Base-by-base conservation (phyloP, 306 rosid genomes). In the Vicia faba region DNA sequence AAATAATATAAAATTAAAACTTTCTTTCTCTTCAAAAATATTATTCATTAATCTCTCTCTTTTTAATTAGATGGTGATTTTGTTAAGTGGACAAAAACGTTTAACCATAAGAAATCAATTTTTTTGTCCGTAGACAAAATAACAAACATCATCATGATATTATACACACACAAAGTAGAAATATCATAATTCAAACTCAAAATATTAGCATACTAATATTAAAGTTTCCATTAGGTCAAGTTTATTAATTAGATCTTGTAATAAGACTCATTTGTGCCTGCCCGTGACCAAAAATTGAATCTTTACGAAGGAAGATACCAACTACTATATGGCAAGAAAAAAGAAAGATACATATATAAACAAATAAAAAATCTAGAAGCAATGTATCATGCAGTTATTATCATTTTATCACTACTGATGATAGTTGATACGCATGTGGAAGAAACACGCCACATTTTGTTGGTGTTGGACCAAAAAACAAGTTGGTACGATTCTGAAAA, bases 401-500 rank as follows among this genome's bases (percentile, higher is more conserved):
- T 50, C 44, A 48, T 20, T 20, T 20, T 20, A 20, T 20, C 20
- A 29, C 45, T 1, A 6, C 19, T 5, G 12, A 8, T 10, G 40
- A 49, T 49, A 26, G 50, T 7, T 18, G 13, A 61, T 7, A 46
- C 16, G 61, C 46, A 60, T 54, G 70, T 61, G 74, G 56, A 53
- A 31, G 73, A 79, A 33, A 75, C 56, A 65, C 1, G 26, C 29
- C 11, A 65, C 49, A 61, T 39, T 5, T 68, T 64, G 48, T 48
- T 64, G 60, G 44, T 64, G 48, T 57, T 64, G 60, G 53, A 38
- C 41, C 3, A 0, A 57, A 13, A 31, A 41, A 51, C 38, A 31
- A 14, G 54, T 49, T 0, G 40, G 3, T 2, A 26, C 13, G n/a
- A 48, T 64, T 73, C 73, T 29, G 63, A 45, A 45, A 68, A 68